A percentile compares a stretch with the other conserved stretches of the same genome.
phyloP scores from a whole-genome alignment of 2,329 filamentous ascomycete species.

The Nemania serpens region DNA sequence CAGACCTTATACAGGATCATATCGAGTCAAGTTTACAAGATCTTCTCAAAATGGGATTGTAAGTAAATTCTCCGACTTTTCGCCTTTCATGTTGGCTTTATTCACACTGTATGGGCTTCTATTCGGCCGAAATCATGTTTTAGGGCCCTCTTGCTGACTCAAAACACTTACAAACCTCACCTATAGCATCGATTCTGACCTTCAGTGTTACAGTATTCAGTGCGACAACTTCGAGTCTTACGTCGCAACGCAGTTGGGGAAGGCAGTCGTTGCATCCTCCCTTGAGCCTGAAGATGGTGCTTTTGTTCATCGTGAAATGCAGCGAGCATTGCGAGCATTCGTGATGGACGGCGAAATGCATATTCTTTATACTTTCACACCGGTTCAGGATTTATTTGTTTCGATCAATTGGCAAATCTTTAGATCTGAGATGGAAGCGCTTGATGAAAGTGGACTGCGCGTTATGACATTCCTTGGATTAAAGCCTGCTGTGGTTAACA shows the following conservation, averaged over 20 bases:
- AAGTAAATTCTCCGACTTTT: not conserved
- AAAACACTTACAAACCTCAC: not conserved
- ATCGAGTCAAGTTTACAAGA: slow-evolving; percentile 65
- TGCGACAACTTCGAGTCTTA: slow-evolving; percentile 57
- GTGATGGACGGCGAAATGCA: slow-evolving; percentile 85
- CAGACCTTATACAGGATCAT: slow-evolving; percentile 54
- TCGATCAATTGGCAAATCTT: slow-evolving; percentile 75
- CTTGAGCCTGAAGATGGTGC: slow-evolving; percentile 76
- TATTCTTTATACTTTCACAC: slow-evolving; percentile 70
- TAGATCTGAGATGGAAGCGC: slow-evolving; percentile 68
- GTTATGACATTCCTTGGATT: slow-evolving; percentile 72
- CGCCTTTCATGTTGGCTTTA: no score
- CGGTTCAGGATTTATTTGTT: slow-evolving; percentile 62
- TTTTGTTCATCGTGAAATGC: slow-evolving; percentile 72
- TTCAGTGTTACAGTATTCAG: slow-evolving; percentile 43
- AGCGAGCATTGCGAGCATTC: slow-evolving; percentile 69
- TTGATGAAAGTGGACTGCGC: slow-evolving; percentile 73
- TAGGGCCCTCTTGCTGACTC: not conserved
- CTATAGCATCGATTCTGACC: not conserved
- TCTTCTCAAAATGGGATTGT: slow-evolving; percentile 58
- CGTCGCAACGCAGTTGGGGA: slow-evolving; percentile 67
- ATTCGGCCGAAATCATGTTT: no score
- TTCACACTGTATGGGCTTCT: no score
- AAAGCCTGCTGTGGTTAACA: slow-evolving; percentile 68
- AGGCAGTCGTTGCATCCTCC: slow-evolving; percentile 72